Percentiles rank a stretch among this genome's conserved stretches.
These are phyloP conservation scores for Curvularia sp. DNA, from an alignment of 2,329 filamentous ascomycete genomes.

Conservation along the genomic window DNA sequence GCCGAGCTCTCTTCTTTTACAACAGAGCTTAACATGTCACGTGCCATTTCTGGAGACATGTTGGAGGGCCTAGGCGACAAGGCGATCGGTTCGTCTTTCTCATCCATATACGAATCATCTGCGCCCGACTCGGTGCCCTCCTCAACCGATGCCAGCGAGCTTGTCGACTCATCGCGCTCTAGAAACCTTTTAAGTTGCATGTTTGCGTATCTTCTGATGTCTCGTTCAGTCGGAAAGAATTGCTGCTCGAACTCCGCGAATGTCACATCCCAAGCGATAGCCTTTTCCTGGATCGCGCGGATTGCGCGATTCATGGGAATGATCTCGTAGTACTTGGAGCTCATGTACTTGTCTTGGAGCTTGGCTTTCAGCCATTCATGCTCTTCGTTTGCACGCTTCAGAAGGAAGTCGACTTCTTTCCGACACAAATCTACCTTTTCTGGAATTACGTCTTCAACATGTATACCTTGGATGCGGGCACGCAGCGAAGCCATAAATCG, in stretches of 20 bases:
- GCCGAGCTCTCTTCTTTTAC: conserved; percentile 66
- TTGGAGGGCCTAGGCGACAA: conserved; percentile 47
- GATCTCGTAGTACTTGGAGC: conserved; percentile 94
- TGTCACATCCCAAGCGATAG: conserved; percentile 88
- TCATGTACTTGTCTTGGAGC: conserved; percentile 88
- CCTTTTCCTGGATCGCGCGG: conserved; percentile 89
- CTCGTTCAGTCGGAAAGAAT: conserved; percentile 93
- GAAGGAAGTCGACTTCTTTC: conserved; percentile 78
- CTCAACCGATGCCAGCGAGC: conserved; percentile 74
- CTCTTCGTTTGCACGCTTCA: conserved; percentile 83
- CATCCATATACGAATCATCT: conserved; percentile 41
- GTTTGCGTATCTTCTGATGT: conserved; percentile 89
- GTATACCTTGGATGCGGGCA: conserved; percentile 83
- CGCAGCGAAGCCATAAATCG: conserved; percentile 90
- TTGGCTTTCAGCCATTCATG: conserved; percentile 75
- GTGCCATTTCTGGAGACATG: conserved; percentile 67
- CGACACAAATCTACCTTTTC: conserved; percentile 86
- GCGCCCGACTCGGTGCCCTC: conserved; percentile 62
- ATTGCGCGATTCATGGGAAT: conserved; percentile 91
- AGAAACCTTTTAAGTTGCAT: conserved; percentile 94
- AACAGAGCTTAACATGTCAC: conserved; percentile 69
- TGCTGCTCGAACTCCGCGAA: conserved; percentile 92
- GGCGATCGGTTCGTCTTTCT: conserved; percentile 40
- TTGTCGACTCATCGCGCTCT: conserved; percentile 80
- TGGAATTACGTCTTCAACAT: conserved; percentile 86